Base-by-base conservation (phyloP, 345 rosid genomes). In the Rhodamnia argentea region DNA sequence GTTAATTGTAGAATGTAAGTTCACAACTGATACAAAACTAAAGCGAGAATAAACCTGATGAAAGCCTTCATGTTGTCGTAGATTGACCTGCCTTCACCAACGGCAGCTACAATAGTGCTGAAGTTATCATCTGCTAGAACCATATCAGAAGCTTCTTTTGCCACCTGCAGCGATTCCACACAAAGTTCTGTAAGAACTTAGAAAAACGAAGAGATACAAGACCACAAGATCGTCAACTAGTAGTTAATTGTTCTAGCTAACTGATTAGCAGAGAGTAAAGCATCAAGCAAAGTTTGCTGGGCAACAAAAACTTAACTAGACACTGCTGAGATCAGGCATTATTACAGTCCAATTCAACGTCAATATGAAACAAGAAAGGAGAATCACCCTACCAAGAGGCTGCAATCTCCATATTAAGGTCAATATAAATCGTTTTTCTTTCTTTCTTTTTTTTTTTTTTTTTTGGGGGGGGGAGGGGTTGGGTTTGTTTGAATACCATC, bases 121-220 rank as follows among this genome's bases (percentile, higher is more conserved):
- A 97, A 97, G 87, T 97, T 96, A 91, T 97, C 99, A 94, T 97
- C 99, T 60, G 99, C 99, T 85, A 97, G 86, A 86, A 97, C 99
- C 99, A 97, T 96, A 91, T 97, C 99, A 42, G 99, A 92, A 51
- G 99, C 99, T 88, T 97, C 99, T 90, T 97, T 97, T 54, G 99
- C 99, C 86, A 97, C 99, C 99, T 97, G 90, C 60, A 88, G 83
- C 18, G 55, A 85, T 51, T 15, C 18, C 40, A 83, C 9, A 82
- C 47, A 52, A 40, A 83, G 50, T 29, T 47, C 54, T 26, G 29
- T 23, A 40, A 42, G 42, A 81, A 85, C 18, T 15, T 27, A 26
- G 29, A 54, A 37, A 78, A 59, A 83, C 22, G 15, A 56, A 84
- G 27, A 59, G 10, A 23, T 3, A 15, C 2, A 40, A 37, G 75